A percentile compares a stretch with the other conserved stretches of the same genome.
Conservation (phyloP, 176 grass and related monocot species). For the Oryza meridionalis region DNA sequence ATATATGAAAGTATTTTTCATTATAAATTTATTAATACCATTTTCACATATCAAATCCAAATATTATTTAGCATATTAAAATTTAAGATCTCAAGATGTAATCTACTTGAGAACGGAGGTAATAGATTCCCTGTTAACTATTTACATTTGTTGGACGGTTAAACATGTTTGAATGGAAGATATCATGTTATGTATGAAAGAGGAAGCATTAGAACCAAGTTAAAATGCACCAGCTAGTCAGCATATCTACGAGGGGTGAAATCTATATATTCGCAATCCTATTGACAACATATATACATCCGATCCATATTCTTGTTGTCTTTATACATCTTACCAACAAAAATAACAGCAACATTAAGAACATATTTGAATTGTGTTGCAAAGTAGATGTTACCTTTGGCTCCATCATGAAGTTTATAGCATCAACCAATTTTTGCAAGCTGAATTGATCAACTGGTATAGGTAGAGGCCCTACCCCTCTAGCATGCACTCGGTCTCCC, state of each 20-base stretch:
- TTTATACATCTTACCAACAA: not conserved
- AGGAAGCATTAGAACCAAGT: not conserved
- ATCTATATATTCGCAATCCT: not conserved
- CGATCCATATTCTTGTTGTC: not conserved
- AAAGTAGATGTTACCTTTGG: conserved; percentile 47
- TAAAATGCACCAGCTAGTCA: not conserved
- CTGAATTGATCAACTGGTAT: conserved; percentile 87
- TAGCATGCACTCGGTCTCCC: conserved; percentile 88
- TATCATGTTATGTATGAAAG: not conserved
- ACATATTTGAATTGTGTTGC: not conserved
- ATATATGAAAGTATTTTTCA: no score
- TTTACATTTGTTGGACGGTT: not conserved
- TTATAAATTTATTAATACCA: no score
- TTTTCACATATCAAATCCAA: no score
- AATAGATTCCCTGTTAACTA: not conserved
- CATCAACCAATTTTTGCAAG: conserved; percentile 76
- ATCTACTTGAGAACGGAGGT: no score
- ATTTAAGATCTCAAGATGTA: no score
- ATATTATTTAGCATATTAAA: no score
- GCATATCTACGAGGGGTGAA: not conserved
- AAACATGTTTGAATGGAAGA: not conserved
- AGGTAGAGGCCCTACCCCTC: conserved; percentile 78
- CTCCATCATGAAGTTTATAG: conserved; percentile 80
- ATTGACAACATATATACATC: not conserved
- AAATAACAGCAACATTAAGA: not conserved